Evolutionary conservation across 129 eudicot species (phyloP), one percentile per base, ranked within the genome.

Genomic region (Dittrichia graveolens): DNA sequence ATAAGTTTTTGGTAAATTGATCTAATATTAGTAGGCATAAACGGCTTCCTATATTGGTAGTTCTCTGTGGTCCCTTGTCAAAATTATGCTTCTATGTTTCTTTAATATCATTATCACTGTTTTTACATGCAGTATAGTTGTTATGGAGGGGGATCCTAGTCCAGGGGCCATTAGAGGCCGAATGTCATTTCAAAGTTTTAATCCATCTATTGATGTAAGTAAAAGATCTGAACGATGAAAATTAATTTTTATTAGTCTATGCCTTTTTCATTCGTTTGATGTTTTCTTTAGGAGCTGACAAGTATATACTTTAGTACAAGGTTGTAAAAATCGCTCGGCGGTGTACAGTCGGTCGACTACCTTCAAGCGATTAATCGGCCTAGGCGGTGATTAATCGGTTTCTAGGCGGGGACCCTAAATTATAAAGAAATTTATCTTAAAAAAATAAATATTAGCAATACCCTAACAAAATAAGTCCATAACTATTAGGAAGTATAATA

Each of bases 161-260:
- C 98, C 98, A 15, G 96, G 85, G 57, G 90, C 88, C 13, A 54
- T 78, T 55, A 87, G 82, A 81, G 98, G 98, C 43, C 96, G 97
- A 24, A 88, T 88, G 97, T 94, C 98, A 24, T 90, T 94, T 84
- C 83, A 76, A 74, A 88, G 85, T 75, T 94, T 90, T 71, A 94
- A 90, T 78, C 97, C 97, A 63, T 71, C 87, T 60, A 82, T 93
- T 37, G 95, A 93, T 93, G 98, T 93, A 88, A 89, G 98, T 82
- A 79, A 54, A 80, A 38, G 58, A 74, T 45, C 45, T 39, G 61
- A 37, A 48, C 68, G 42, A 58, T 59, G 72, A 80, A 49, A 42
- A 5, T 2, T 47, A 16, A 59, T 68, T 40, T 44, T 67, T 8
- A 16, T 31, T 47, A 13, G 9, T 43, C 31, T 49, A 24, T 71